These are phyloP conservation scores for Linum lewisii DNA, from an alignment of 345 rosid genomes.

Conservation along the genomic window DNA sequence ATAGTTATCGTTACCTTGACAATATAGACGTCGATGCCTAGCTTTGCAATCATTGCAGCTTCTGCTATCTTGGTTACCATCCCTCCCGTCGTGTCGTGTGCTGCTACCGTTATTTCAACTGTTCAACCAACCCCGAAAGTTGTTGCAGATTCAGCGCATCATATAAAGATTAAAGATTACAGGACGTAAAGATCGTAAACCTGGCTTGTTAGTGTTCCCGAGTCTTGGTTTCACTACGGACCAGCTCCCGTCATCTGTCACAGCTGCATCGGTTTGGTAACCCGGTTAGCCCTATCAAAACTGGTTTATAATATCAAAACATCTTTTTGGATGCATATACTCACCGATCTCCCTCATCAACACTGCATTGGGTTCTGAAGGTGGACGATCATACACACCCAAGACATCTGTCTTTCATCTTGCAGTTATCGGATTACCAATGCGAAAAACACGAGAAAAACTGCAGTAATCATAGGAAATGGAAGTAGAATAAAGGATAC, in stretches of 20 bases:
- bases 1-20: conserved; percentile 41
- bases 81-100: conserved; percentile 93
- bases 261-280: conserved; percentile 35
- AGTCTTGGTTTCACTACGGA: conserved; percentile 46
- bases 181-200: conserved; percentile 41
- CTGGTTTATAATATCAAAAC: too few relatives aligned
- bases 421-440: conserved; percentile 16
- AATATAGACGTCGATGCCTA: conserved; percentile 79
- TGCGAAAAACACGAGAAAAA: neutral
- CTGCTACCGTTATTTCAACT: conserved; percentile 75
- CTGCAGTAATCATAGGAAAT: neutral
- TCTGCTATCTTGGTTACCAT: conserved; percentile 82
- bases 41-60: conserved; percentile 88
- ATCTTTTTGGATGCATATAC: conserved; percentile 10
- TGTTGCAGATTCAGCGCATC: too few relatives aligned
- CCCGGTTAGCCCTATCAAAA: neutral
- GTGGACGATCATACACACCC: conserved; percentile 89
- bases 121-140: too few relatives aligned
- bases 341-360: conserved; percentile 80
- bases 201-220: conserved; percentile 33
- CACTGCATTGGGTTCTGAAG: conserved; percentile 56
- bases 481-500: conserved; percentile 44
- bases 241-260: conserved; percentile 75
- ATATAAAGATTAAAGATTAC: too few relatives aligned
- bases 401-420: conserved; percentile 64